Evolutionary conservation across 1,284 basidiomycete species (phyloP).

Genomic region (Sphagnurus paluster): DNA sequence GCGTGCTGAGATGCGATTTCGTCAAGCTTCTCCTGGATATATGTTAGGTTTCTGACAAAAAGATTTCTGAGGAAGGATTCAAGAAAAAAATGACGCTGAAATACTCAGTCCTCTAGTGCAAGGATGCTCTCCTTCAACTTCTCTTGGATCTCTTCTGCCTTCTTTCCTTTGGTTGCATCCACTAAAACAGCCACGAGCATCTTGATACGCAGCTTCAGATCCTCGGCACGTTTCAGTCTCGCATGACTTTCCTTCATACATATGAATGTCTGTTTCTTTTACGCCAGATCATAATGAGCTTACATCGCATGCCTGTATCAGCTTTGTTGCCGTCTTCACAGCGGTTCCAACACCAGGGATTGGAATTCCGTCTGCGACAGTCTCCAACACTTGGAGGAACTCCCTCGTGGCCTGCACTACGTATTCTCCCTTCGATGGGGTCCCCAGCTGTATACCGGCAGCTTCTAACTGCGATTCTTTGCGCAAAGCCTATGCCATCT

Average conservation of each 20-base stretch:
- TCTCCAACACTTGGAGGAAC: background rate
- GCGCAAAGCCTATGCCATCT: too few species aligned
- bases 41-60: constrained; percentile 5
- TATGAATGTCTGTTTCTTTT: background rate
- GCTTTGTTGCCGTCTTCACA: background rate
- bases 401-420: background rate
- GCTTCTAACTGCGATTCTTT: background rate
- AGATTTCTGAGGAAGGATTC: background rate
- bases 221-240: too few species aligned
- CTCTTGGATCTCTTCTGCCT: constrained; percentile 6
- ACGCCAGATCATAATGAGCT: background rate
- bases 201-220: constrained; percentile 10
- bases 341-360: constrained; percentile 1
- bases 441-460: background rate
- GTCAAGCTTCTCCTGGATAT: constrained; percentile 8
- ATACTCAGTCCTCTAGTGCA: background rate
- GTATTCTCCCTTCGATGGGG: background rate
- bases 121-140: constrained; percentile 4
- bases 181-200: constrained; percentile 9
- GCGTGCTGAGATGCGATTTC: constrained; percentile 7
- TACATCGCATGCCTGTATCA: constrained; percentile 8
- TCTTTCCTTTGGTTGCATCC: constrained; percentile 11
- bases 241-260: constrained; percentile 1
- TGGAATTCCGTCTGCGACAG: constrained; percentile 3
- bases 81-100: background rate